phyloP scores from a whole-genome alignment of 495 filamentous ascomycete species.

The Talaromyces adpressus region DNA sequence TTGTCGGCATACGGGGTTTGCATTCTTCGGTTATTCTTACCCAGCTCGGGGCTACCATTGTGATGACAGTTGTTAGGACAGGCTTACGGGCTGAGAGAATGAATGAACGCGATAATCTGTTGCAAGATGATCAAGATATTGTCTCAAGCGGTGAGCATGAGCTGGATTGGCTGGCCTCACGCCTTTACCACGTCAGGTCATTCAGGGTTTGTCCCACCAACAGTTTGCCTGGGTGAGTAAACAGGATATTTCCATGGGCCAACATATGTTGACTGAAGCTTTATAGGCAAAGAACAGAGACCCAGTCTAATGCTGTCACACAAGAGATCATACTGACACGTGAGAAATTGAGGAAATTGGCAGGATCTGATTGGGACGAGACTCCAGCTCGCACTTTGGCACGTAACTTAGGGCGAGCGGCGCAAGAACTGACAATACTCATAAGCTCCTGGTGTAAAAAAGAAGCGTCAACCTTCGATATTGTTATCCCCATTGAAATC shows the following conservation, averaged over 20 bases:
- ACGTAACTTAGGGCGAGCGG: conserved; percentile 18
- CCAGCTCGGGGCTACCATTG: conserved; percentile 35
- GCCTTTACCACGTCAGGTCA: conserved; percentile 20
- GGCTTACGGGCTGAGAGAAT: conserved; percentile 37
- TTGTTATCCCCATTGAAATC: not conserved
- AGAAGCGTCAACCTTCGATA: not conserved
- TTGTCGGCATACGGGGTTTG: conserved; percentile 42
- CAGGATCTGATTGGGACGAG: conserved; percentile 20
- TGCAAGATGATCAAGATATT: conserved; percentile 20
- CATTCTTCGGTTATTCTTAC: conserved; percentile 41
- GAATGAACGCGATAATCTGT: conserved; percentile 21
- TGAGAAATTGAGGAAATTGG: not conserved
- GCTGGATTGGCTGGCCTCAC: conserved; percentile 39
- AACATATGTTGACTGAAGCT: not conserved
- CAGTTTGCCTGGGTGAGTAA: not conserved
- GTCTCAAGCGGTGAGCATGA: conserved; percentile 28
- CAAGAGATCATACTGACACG: not conserved
- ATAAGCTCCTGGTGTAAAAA: not conserved
- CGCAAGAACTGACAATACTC: conserved; percentile 11
- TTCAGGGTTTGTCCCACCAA: conserved; percentile 10
- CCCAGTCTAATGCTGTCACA: not conserved
- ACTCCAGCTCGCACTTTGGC: conserved; percentile 25
- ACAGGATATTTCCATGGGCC: not conserved
- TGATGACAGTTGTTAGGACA: conserved; percentile 41
- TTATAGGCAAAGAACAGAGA: not conserved